Evolutionary conservation across 2,329 filamentous ascomycete genomes (phyloP).

Genomic region (Mollisiaceae sp.): DNA sequence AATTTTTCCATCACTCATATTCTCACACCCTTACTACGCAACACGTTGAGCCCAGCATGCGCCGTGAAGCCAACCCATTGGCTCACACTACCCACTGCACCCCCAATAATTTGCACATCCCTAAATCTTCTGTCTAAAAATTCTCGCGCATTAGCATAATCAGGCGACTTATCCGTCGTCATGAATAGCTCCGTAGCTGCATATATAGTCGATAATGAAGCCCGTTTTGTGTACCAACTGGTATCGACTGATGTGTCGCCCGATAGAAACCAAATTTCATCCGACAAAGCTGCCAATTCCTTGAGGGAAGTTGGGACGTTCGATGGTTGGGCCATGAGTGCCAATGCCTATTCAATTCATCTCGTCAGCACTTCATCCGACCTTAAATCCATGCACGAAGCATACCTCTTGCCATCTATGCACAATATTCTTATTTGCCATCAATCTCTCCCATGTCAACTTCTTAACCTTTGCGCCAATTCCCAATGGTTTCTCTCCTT

Average conservation of each 20-base stretch:
- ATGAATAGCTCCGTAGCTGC: constrained; percentile 88
- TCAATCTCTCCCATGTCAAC: constrained; percentile 77
- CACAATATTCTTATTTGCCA: constrained; percentile 74
- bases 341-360: constrained; percentile 62
- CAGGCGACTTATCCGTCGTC: constrained; percentile 80
- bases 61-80: constrained; percentile 86
- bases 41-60: constrained; percentile 76
- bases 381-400: not conserved
- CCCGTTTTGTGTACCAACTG: constrained; percentile 83
- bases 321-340: constrained; percentile 84
- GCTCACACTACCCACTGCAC: constrained; percentile 65
- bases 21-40: constrained; percentile 85
- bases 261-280: constrained; percentile 89
- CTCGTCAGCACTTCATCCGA: not conserved
- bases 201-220: constrained; percentile 68
- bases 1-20: constrained; percentile 37
- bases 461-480: constrained; percentile 69
- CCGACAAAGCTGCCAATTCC: constrained; percentile 82
- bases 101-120: constrained; percentile 68
- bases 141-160: constrained; percentile 76
- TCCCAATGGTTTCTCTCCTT: constrained; percentile 45
- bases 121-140: constrained; percentile 76
- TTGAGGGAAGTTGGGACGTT: constrained; percentile 76
- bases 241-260: constrained; percentile 83
- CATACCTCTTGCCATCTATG: constrained; percentile 83